A percentile compares a stretch with the other conserved stretches of the same genome.
These are phyloP conservation scores for Rusavskia elegans DNA, from an alignment of 495 filamentous ascomycete genomes.

Conservation along the genomic window DNA sequence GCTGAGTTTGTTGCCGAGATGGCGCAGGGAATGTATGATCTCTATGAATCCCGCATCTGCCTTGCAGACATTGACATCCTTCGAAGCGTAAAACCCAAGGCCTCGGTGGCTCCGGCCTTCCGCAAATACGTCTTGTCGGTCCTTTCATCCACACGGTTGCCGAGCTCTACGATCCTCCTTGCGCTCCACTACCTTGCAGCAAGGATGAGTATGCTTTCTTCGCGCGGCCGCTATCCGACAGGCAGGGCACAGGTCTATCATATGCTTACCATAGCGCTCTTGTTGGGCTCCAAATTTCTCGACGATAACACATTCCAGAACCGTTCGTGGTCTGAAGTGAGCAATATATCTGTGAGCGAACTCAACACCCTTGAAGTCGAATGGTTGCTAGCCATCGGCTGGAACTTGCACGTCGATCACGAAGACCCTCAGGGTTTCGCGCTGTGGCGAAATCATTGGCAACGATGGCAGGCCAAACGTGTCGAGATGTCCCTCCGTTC, in stretches of 20 bases:
- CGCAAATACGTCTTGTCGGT: constrained; percentile 93
- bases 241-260: constrained; percentile 69
- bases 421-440: constrained; percentile 67
- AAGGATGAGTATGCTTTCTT: constrained; percentile 60
- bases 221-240: constrained; percentile 35
- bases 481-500: constrained; percentile 34
- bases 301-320: constrained; percentile 99
- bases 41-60: constrained; percentile 43
- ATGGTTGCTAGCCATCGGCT: constrained; percentile 75
- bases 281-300: constrained; percentile 94
- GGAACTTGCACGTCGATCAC: constrained; percentile 78
- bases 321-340: constrained; percentile 96
- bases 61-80: constrained; percentile 57
- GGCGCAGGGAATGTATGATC: constrained; percentile 65
- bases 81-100: constrained; percentile 58
- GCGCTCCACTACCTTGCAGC: constrained; percentile 81
- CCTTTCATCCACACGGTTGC: constrained; percentile 82
- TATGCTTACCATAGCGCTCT: constrained; percentile 73
- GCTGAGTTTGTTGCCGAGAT: constrained; percentile 94
- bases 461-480: constrained; percentile 54
- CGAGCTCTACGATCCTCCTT: constrained; percentile 86
- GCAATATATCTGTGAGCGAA: constrained; percentile 73
- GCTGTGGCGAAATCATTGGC: constrained; percentile 74
- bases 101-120: constrained; percentile 57
- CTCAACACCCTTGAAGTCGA: constrained; percentile 83